Conservation (phyloP, 129 eudicot genomes). For the Calendula officinalis region DNA sequence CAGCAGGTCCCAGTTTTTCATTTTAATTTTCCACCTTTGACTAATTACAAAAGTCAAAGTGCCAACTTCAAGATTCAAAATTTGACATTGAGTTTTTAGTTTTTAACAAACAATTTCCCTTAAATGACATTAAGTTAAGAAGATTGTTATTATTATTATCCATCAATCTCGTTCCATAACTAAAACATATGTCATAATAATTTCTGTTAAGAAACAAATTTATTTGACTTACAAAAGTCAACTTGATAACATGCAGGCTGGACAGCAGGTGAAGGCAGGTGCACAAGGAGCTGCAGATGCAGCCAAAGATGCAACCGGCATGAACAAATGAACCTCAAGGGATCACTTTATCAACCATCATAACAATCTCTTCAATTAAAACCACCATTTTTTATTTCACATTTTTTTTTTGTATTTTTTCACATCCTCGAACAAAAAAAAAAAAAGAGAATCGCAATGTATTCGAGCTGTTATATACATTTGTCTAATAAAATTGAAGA, state of each 20-base stretch:
- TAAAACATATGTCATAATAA: not conserved
- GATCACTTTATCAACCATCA: slow-evolving; percentile 43
- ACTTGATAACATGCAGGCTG: slow-evolving; percentile 41
- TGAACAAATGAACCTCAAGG: slow-evolving; percentile 57
- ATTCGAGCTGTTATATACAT: slow-evolving; percentile 25
- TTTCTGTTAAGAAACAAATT: not conserved
- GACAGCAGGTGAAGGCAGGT: slow-evolving; percentile 54
- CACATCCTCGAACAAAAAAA: slow-evolving; percentile 8
- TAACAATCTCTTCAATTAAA: slow-evolving; percentile 35
- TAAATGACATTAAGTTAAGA: not conserved
- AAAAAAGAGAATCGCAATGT: slow-evolving; percentile 21
- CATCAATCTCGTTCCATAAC: not conserved
- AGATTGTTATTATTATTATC: not conserved
- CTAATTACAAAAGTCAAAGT: slow-evolving; percentile 6
- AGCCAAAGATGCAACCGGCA: slow-evolving; percentile 68
- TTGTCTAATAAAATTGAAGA: slow-evolving; percentile 25
- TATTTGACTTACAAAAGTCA: slow-evolving; percentile 6
- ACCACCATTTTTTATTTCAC: not conserved
- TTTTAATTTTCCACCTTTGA: not conserved
- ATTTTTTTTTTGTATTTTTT: not conserved
- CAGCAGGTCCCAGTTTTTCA: slow-evolving; percentile 41
- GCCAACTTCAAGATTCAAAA: not conserved
- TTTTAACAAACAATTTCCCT: not conserved
- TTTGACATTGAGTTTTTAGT: not conserved
- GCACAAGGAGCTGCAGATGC: slow-evolving; percentile 73